Conservation (phyloP, 441 rosid species). For the Cnidoscolus chayamansa region DNA sequence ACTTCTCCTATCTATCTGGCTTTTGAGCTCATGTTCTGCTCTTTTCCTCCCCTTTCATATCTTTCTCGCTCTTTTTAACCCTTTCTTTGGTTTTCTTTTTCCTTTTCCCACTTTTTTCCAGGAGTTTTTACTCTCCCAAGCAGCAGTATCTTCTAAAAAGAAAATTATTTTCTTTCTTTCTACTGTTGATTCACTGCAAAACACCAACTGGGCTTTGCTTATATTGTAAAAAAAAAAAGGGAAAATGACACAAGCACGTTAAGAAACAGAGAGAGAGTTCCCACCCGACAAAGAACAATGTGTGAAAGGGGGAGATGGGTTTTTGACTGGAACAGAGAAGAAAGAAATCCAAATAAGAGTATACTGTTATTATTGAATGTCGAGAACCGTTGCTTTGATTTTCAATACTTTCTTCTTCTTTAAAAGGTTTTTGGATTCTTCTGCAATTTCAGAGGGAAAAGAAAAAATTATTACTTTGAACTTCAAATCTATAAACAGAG, state of each 20-base stretch:
- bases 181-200: too few relatives aligned
- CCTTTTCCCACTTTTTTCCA: not conserved
- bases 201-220: too few relatives aligned
- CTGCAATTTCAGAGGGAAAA: constrained; percentile 17
- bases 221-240: too few relatives aligned
- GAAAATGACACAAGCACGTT: too few relatives aligned
- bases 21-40: constrained; percentile 30
- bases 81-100: not conserved
- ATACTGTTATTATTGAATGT: not conserved
- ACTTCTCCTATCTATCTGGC: constrained; percentile 22
- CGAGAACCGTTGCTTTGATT: not conserved
- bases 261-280: constrained; percentile 26
- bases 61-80: constrained; percentile 18
- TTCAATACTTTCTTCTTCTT: not conserved
- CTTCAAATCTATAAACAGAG: not conserved
- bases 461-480: not conserved
- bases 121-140: constrained; percentile 4
- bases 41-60: constrained; percentile 1
- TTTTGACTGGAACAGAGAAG: constrained; percentile 37
- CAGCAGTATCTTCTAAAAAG: not conserved
- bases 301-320: constrained; percentile 34
- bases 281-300: constrained; percentile 60
- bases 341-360: constrained; percentile 9
- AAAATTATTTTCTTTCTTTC: too few relatives aligned
- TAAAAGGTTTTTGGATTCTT: constrained; percentile 26